These are phyloP conservation scores for Colletotrichum destructivum DNA, from an alignment of 2,329 filamentous ascomycete genomes.

Conservation along the genomic window DNA sequence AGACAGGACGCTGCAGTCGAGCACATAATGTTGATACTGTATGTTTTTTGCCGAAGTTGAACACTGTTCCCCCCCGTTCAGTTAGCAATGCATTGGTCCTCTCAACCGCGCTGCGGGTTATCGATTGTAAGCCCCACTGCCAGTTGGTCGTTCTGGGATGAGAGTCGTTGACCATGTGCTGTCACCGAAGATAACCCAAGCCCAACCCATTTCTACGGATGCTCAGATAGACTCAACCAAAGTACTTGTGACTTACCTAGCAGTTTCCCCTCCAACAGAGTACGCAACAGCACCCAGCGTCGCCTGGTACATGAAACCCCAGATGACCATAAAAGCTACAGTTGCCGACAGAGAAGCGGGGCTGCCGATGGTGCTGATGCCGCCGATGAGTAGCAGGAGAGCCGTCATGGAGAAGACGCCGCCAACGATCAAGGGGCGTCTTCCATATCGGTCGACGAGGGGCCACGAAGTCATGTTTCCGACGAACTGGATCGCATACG, in stretches of 20 bases:
- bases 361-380: constrained; percentile 49
- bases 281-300: constrained; percentile 50
- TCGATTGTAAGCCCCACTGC: constrained; percentile 59
- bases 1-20: constrained; percentile 50
- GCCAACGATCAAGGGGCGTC: constrained; percentile 49
- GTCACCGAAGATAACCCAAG: neutral
- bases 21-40: constrained; percentile 52
- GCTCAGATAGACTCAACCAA: neutral
- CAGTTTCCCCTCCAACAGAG: constrained; percentile 50
- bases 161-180: neutral
- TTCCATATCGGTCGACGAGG: constrained; percentile 49
- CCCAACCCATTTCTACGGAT: neutral
- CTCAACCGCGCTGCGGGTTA: constrained; percentile 70
- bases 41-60: constrained; percentile 51
- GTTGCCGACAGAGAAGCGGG: constrained; percentile 44
- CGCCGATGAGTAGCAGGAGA: constrained; percentile 50
- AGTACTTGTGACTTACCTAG: constrained; percentile 41
- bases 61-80: constrained; percentile 72
- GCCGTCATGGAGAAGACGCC: constrained; percentile 48
- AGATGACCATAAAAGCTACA: constrained; percentile 49
- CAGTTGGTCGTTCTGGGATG: neutral
- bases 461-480: constrained; percentile 51
- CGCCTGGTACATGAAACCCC: constrained; percentile 50
- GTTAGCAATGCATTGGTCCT: constrained; percentile 75
- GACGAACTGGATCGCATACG: constrained; percentile 49